Conservation (phyloP, 768 basidiomycete genomes). For the Leccinum broughii region DNA sequence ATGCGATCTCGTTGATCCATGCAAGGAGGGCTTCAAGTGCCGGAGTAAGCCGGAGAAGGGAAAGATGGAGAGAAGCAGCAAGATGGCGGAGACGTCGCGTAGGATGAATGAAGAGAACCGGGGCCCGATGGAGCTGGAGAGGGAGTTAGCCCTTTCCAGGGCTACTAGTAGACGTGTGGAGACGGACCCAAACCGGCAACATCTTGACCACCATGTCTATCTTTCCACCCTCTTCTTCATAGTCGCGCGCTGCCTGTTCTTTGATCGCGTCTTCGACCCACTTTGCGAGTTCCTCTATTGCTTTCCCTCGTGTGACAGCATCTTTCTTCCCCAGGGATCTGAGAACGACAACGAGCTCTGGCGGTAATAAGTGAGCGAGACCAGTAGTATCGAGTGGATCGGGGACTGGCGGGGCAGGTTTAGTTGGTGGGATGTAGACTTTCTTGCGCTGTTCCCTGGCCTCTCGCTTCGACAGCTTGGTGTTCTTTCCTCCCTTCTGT, state of each 20-base stretch:
- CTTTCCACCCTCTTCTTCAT: conserved; percentile 21
- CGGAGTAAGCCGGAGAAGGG: conserved; percentile 57
- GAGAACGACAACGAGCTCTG: conserved; percentile 82
- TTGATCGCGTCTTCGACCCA: conserved; percentile 62
- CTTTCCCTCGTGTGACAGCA: conserved; percentile 76
- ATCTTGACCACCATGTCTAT: conserved; percentile 48
- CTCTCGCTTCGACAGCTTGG: conserved; percentile 43
- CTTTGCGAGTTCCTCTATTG: conserved; percentile 75
- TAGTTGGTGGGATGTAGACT: conserved; percentile 83
- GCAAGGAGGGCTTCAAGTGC: conserved; percentile 50
- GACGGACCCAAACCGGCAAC: conserved; percentile 88
- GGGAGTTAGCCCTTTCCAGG: conserved; percentile 6
- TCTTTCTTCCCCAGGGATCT: conserved; percentile 89
- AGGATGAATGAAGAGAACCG: conserved; percentile 77
- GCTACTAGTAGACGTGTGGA: conserved; percentile 1
- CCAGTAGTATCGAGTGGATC: conserved; percentile 90
- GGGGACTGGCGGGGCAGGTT: conserved; percentile 67
- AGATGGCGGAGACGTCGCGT: conserved; percentile 71
- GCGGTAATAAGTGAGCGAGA: conserved; percentile 68
- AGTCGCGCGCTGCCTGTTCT: conserved; percentile 42
- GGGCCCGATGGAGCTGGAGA: conserved; percentile 79
- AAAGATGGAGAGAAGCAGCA: conserved; percentile 59
- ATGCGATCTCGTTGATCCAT: conserved; percentile 49
- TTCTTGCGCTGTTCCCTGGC: conserved; percentile 78
- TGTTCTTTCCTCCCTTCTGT: conserved; percentile 48